phyloP scores from a whole-genome alignment of 345 rosid genomes.

The Gossypium arboreum region DNA sequence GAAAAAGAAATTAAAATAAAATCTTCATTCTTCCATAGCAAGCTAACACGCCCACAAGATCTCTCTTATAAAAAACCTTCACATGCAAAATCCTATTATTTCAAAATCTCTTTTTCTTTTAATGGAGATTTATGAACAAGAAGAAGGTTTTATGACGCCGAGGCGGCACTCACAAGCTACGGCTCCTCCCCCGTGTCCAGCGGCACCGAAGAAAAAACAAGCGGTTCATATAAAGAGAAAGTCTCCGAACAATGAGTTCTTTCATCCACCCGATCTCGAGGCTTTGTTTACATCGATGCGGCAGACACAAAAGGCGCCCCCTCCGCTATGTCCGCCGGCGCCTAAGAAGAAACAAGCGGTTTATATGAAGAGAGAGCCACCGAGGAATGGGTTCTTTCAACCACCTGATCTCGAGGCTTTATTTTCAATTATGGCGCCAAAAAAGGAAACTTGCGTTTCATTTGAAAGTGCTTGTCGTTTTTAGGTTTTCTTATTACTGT shows the following conservation, averaged over 20 bases:
- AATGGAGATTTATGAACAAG: slow-evolving; percentile 22
- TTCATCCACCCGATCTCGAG: slow-evolving; percentile 73
- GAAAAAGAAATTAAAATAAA: not conserved
- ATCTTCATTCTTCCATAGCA: slow-evolving; percentile 27
- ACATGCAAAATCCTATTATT: not conserved
- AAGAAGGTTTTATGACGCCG: slow-evolving; percentile 55
- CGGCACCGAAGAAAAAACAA: slow-evolving; percentile 62
- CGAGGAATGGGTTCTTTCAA: slow-evolving; percentile 55
- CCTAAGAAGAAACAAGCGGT: slow-evolving; percentile 48
- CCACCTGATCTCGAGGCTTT: slow-evolving; percentile 70
- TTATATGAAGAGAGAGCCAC: slow-evolving; percentile 29
- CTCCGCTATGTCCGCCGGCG: slow-evolving; percentile 48
- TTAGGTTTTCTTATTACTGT: not conserved
- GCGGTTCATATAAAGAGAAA: slow-evolving; percentile 6
- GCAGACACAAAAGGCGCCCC: slow-evolving; percentile 26
- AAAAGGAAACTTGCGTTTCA: slow-evolving; percentile 31
- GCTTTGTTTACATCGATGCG: slow-evolving; percentile 28
- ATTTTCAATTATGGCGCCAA: slow-evolving; percentile 31
- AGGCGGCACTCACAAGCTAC: slow-evolving; percentile 35
- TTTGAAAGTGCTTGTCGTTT: not conserved
- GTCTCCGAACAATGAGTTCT: slow-evolving; percentile 58
- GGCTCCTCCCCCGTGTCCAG: slow-evolving; percentile 36
- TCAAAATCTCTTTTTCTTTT: not conserved
- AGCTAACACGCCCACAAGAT: slow-evolving; percentile 16
- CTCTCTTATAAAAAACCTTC: not conserved